phyloP scores from a whole-genome alignment of 139 green algal species.

The Tetradesmus lagerheimii region DNA sequence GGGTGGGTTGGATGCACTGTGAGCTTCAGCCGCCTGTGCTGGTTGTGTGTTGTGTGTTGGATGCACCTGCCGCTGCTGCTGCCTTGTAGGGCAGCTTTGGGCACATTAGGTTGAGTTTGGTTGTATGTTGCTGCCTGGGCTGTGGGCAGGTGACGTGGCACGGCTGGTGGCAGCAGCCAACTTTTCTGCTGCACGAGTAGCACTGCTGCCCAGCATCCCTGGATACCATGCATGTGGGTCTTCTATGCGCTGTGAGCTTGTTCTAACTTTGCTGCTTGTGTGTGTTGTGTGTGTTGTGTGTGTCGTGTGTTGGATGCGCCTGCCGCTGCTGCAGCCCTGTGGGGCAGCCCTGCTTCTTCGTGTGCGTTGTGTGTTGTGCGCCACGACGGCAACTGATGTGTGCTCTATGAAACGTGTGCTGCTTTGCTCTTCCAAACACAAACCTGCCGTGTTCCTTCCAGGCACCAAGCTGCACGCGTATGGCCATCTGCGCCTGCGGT shows the following conservation, averaged over 20 bases:
- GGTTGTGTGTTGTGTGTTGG: not conserved
- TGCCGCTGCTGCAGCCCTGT: not conserved
- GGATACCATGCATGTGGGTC: slow-evolving; percentile 62
- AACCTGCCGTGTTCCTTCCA: too few relatives aligned
- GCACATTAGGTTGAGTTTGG: too few relatives aligned
- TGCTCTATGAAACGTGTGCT: too few relatives aligned
- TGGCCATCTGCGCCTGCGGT: slow-evolving; percentile 79
- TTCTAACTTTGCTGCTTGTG: too few relatives aligned
- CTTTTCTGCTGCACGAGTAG: slow-evolving; percentile 69
- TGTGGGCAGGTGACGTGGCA: not conserved
- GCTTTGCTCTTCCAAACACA: too few relatives aligned
- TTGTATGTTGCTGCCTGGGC: slow-evolving; percentile 63
- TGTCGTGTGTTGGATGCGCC: not conserved
- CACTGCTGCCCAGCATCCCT: slow-evolving; percentile 68
- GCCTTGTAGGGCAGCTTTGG: too few relatives aligned
- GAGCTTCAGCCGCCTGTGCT: too few relatives aligned
- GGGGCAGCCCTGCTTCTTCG: too few relatives aligned
- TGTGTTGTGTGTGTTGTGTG: too few relatives aligned
- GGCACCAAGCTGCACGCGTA: slow-evolving; percentile 55
- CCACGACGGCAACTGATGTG: too few relatives aligned
- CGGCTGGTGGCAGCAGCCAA: slow-evolving; percentile 63
- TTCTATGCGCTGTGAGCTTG: too few relatives aligned
- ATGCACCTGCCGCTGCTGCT: not conserved
- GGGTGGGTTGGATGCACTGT: not conserved
- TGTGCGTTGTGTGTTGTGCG: too few relatives aligned